Percentiles rank a stretch among this genome's conserved stretches.
Evolutionary conservation across 2,329 filamentous ascomycete species (phyloP).

Genomic region (Apiospora saccharicola): DNA sequence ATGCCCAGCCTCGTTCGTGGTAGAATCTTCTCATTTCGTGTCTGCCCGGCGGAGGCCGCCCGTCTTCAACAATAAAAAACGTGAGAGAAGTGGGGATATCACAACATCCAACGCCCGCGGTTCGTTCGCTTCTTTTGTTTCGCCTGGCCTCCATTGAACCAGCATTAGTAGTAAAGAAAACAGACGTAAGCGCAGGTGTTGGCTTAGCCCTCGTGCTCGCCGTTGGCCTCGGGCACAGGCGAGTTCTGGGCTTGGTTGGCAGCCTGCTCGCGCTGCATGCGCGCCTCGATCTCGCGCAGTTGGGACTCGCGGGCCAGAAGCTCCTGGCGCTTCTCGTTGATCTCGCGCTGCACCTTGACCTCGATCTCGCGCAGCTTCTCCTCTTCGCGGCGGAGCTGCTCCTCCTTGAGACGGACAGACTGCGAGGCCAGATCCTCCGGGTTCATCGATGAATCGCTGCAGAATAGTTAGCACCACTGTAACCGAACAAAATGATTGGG

Average conservation of each 20-base stretch:
- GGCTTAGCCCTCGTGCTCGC: constrained; percentile 54
- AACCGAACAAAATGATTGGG: neutral
- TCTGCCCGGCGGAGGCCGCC: constrained; percentile 37
- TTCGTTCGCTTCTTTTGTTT: constrained; percentile 32
- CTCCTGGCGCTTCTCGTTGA: constrained; percentile 99
- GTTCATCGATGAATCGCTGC: constrained; percentile 88
- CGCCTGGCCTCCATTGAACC: constrained; percentile 36
- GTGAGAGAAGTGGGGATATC: constrained; percentile 38
- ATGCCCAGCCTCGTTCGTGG: constrained; percentile 10
- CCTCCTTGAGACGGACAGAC: constrained; percentile 98
- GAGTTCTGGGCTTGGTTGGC: constrained; percentile 48
- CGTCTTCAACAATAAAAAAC: constrained; percentile 34
- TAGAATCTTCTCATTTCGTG: constrained; percentile 34
- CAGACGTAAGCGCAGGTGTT: constrained; percentile 48
- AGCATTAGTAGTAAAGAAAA: constrained; percentile 37
- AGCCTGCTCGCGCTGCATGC: constrained; percentile 89
- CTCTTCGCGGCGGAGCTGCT: constrained; percentile 98
- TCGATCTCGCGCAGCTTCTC: constrained; percentile 99
- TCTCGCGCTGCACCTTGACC: constrained; percentile 99
- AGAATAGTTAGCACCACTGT: constrained; percentile 45
- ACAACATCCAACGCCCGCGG: constrained; percentile 42
- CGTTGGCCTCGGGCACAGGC: constrained; percentile 58
- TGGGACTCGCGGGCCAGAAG: constrained; percentile 96
- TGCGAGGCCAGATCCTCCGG: constrained; percentile 96
- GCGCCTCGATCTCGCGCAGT: constrained; percentile 96